A percentile compares a stretch with the other conserved stretches of the same genome.
phyloP scores from a whole-genome alignment of 306 rosid species.

The Luffa acutangula region DNA sequence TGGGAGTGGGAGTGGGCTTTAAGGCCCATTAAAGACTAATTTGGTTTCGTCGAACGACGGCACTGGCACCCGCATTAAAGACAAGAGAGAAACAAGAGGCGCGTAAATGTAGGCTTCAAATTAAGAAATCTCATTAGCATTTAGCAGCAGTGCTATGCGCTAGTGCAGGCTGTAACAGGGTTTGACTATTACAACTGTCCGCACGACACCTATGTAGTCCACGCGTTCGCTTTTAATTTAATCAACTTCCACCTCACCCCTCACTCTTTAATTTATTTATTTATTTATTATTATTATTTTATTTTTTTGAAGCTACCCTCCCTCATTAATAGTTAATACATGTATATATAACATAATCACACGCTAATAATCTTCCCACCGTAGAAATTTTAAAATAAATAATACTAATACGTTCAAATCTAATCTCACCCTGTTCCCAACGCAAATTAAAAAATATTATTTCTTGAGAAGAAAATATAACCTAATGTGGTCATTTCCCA shows the following conservation, averaged over 20 bases:
- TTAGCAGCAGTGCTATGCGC: neutral
- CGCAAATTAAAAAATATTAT: neutral
- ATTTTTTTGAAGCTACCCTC: no score
- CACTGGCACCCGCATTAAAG: neutral
- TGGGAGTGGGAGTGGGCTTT: neutral
- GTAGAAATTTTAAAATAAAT: no score
- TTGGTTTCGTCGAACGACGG: neutral
- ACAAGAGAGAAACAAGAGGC: neutral
- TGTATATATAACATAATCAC: neutral
- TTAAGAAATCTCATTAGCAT: neutral
- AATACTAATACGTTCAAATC: no score
- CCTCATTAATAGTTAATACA: neutral
- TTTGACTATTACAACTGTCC: constrained; percentile 2
- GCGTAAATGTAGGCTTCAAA: neutral
- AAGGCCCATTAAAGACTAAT: neutral
- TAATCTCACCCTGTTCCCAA: neutral
- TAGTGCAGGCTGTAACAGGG: neutral
- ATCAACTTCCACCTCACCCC: neutral
- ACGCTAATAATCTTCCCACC: neutral
- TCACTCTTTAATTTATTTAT: neutral
- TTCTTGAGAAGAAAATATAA: neutral
- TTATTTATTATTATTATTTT: no score
- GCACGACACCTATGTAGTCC: neutral
- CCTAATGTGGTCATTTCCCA: neutral
- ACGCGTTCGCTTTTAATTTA: constrained; percentile 5